Conservation (phyloP, 2,329 filamentous ascomycete genomes). For the Alternaria brassicicola region DNA sequence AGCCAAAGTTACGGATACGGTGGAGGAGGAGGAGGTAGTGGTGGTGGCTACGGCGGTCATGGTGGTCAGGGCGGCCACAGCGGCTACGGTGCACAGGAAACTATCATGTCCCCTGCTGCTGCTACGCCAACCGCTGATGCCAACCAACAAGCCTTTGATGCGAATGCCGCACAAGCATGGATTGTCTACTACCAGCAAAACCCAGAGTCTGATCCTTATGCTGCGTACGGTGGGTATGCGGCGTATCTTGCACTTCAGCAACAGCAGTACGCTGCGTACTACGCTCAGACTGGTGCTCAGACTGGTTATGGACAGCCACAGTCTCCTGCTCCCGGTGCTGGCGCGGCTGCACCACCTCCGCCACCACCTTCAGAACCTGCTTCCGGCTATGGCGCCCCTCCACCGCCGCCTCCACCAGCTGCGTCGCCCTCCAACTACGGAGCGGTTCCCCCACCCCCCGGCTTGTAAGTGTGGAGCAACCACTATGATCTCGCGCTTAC, state of each 20-base stretch:
- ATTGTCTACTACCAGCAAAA: constrained; percentile 64
- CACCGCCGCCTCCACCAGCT: constrained; percentile 44
- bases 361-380: constrained; percentile 43
- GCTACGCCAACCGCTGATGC: constrained; percentile 52
- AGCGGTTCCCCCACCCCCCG: constrained; percentile 45
- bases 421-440: constrained; percentile 44
- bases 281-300: constrained; percentile 32
- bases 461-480: constrained; percentile 35
- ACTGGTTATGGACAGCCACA: constrained; percentile 31
- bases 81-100: constrained; percentile 24
- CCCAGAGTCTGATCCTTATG: constrained; percentile 87
- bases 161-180: constrained; percentile 83
- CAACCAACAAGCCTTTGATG: constrained; percentile 60
- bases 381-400: constrained; percentile 33
- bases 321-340: constrained; percentile 37
- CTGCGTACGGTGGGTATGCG: constrained; percentile 79
- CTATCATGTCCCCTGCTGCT: constrained; percentile 41
- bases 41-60: constrained; percentile 49
- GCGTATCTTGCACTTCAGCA: constrained; percentile 37
- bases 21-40: constrained; percentile 50
- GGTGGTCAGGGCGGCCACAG: constrained; percentile 44
- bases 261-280: constrained; percentile 41
- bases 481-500: constrained; percentile 23
- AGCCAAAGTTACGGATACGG: constrained; percentile 48
- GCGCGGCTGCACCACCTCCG: constrained; percentile 32